Percentiles rank a stretch among this genome's conserved stretches.
Evolutionary conservation across 371 early-diverging fungal genomes (phyloP).

Genomic region (Choanephora cucurbitarum): DNA sequence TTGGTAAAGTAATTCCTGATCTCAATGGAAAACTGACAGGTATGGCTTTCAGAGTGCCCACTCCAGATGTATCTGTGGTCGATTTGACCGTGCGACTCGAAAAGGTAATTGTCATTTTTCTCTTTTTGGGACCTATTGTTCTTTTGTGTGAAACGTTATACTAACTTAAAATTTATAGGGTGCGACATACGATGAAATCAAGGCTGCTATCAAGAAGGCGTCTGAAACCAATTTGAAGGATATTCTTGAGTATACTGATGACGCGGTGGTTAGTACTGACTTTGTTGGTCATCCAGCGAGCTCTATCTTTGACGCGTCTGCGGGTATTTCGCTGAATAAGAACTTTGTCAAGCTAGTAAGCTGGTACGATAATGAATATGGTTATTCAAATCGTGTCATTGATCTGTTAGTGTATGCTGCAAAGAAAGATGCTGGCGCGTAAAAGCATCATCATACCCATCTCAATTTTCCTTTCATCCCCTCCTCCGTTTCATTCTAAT

Average conservation of each 20-base stretch:
- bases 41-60: slow-evolving; percentile 98
- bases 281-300: slow-evolving; percentile 90
- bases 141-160: not conserved
- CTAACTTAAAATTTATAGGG: slow-evolving; percentile 20
- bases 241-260: not conserved
- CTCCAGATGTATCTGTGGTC: slow-evolving; percentile 97
- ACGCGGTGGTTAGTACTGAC: slow-evolving; percentile 88
- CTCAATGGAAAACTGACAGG: slow-evolving; percentile 98
- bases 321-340: slow-evolving; percentile 94
- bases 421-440: slow-evolving; percentile 43
- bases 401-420: slow-evolving; percentile 81
- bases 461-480: not conserved
- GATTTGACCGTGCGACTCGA: slow-evolving; percentile 95
- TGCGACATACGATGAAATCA: slow-evolving; percentile 92
- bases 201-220: slow-evolving; percentile 82
- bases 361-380: slow-evolving; percentile 94
- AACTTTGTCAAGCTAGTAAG: slow-evolving; percentile 95
- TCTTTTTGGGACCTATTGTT: not conserved
- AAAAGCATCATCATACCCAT: not conserved
- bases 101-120: slow-evolving; percentile 40
- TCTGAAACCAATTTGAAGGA: slow-evolving; percentile 75
- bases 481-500: not conserved
- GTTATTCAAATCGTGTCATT: slow-evolving; percentile 92
- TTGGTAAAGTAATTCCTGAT: slow-evolving; percentile 97
- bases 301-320: slow-evolving; percentile 95